phyloP scores from a whole-genome alignment of 2,329 filamentous ascomycete genomes.

The Aurifilum marmelostoma region DNA sequence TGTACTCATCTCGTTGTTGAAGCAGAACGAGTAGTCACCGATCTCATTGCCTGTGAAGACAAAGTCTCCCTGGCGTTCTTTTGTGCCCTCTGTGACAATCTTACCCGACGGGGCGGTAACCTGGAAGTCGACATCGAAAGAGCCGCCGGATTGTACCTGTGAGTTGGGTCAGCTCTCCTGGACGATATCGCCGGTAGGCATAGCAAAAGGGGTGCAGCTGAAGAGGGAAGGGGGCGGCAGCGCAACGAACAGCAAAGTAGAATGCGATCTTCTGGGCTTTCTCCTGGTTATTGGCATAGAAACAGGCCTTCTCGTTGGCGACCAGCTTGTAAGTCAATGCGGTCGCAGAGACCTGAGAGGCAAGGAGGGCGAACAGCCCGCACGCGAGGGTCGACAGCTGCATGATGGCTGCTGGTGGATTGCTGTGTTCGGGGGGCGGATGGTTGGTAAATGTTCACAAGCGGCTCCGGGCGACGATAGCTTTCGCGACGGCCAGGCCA shows the following conservation, averaged over 20 bases:
- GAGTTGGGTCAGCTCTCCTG: constrained; percentile 1
- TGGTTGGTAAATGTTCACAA: constrained; percentile 29
- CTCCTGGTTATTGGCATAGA: constrained; percentile 80
- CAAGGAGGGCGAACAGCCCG: constrained; percentile 72
- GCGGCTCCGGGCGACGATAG: constrained; percentile 1
- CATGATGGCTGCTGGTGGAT: constrained; percentile 55
- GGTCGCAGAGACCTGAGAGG: constrained; percentile 77
- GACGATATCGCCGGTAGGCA: neutral
- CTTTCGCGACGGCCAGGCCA: constrained; percentile 12
- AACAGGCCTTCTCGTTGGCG: constrained; percentile 94
- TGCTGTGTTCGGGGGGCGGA: constrained; percentile 21
- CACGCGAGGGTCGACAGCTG: constrained; percentile 64
- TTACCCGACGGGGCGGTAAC: constrained; percentile 83
- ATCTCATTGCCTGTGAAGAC: constrained; percentile 89
- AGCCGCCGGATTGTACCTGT: constrained; percentile 96
- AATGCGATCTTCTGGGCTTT: constrained; percentile 90
- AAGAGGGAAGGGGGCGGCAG: neutral
- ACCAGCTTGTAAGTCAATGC: constrained; percentile 91
- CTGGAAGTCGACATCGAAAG: constrained; percentile 94
- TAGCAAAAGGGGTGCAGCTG: too few species aligned
- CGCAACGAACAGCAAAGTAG: constrained; percentile 94
- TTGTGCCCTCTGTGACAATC: constrained; percentile 81
- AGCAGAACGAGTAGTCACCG: constrained; percentile 96
- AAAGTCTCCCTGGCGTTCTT: constrained; percentile 95
- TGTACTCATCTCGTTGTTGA: constrained; percentile 97